These are phyloP conservation scores for Hanseniaspora occidentalis DNA, from an alignment of 805 yeast species.

Conservation along the genomic window DNA sequence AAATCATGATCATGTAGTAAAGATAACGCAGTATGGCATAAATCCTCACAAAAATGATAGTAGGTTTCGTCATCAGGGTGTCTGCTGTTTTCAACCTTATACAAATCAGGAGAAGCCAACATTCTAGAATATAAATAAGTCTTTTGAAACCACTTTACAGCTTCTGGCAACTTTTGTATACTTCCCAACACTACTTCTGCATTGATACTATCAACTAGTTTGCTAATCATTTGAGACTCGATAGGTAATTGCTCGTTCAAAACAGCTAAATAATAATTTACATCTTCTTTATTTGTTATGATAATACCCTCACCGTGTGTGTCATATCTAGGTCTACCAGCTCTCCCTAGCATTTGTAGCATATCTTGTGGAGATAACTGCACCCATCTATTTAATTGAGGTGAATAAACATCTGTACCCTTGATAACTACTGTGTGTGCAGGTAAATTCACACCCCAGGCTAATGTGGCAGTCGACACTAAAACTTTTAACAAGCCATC, in stretches of 20 bases:
- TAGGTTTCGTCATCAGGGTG: constrained; percentile 40
- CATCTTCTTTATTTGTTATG: constrained; percentile 74
- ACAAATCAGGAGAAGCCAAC: constrained; percentile 57
- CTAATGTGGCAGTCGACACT: constrained; percentile 85
- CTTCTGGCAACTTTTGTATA: constrained; percentile 47
- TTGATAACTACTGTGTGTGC: constrained; percentile 90
- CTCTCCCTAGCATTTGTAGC: constrained; percentile 95
- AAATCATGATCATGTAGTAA: constrained; percentile 45
- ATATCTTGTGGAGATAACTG: constrained; percentile 93
- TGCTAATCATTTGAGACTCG: constrained; percentile 71
- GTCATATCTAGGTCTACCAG: constrained; percentile 94
- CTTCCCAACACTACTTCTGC: constrained; percentile 79
- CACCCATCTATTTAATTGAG: constrained; percentile 80
- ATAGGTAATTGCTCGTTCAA: constrained; percentile 85
- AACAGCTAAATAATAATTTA: constrained; percentile 83
- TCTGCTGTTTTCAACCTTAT: constrained; percentile 55
- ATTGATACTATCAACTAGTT: constrained; percentile 61
- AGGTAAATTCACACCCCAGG: constrained; percentile 96
- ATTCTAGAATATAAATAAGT: constrained; percentile 74
- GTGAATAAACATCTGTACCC: constrained; percentile 89
- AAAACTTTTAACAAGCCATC: constrained; percentile 75
- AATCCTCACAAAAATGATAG: constrained; percentile 43
- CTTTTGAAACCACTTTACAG: constrained; percentile 66
- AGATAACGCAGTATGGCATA: constrained; percentile 66
- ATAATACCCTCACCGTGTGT: constrained; percentile 88